phyloP scores from a whole-genome alignment of 106 monocot genomes.

The Platanthera zijinensis region DNA sequence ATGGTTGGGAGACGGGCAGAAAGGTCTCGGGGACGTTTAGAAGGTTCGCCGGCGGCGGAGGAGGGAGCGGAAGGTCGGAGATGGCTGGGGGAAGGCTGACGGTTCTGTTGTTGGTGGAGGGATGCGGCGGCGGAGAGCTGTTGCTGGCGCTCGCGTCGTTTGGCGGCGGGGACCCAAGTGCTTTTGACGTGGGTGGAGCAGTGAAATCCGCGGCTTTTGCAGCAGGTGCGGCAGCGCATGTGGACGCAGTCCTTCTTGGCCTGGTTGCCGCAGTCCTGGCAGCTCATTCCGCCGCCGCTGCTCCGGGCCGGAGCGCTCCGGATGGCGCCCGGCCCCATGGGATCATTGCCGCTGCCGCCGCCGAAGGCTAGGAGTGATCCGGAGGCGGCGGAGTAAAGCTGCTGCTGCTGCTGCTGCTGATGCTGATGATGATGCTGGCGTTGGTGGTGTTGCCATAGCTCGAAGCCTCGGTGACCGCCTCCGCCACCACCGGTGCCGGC shows the following conservation, averaged over 20 bases:
- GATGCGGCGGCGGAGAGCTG: constrained; percentile 22
- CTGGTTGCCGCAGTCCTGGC: constrained; percentile 74
- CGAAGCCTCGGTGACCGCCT: constrained; percentile 36
- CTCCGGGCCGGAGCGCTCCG: constrained; percentile 7
- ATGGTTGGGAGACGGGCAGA: background rate
- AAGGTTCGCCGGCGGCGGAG: constrained; percentile 20
- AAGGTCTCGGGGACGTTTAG: constrained; percentile 48
- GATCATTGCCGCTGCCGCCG: constrained; percentile 12
- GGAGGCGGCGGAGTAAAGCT: constrained; percentile 14
- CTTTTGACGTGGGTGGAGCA: constrained; percentile 66
- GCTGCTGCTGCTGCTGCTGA: constrained; percentile 31
- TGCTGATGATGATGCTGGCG: constrained; percentile 30
- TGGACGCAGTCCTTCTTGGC: constrained; percentile 70
- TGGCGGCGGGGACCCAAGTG: constrained; percentile 69
- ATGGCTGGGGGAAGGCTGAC: background rate
- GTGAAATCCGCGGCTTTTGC: constrained; percentile 66
- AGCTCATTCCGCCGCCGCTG: constrained; percentile 45
- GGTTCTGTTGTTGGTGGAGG: constrained; percentile 9
- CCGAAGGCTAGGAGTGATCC: constrained; percentile 19
- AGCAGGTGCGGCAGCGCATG: constrained; percentile 64
- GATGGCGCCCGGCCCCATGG: background rate
- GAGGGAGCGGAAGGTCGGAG: background rate
- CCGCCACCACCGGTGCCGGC: background rate
- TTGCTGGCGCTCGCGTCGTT: constrained; percentile 59
- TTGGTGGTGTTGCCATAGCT: constrained; percentile 64